Conservation (phyloP, 2,329 filamentous ascomycete species). For the Macrophomina pseudophaseolina region DNA sequence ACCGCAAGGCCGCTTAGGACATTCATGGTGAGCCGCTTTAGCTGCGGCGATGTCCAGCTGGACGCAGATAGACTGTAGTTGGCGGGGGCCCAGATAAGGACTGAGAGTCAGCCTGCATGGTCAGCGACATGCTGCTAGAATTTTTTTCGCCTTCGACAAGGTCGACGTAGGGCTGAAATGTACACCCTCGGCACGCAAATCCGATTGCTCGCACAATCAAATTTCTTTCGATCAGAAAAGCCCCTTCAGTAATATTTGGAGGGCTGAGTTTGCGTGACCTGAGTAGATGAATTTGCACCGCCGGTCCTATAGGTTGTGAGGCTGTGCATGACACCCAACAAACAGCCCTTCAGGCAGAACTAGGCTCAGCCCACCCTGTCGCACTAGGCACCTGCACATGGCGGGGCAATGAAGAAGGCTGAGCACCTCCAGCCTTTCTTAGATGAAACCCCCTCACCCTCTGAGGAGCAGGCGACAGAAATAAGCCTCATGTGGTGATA, state of each 20-base stretch:
- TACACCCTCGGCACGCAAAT: background rate
- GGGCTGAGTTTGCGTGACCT: background rate
- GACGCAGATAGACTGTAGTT: background rate
- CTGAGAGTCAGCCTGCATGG: background rate
- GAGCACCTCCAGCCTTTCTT: background rate
- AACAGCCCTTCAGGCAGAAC: background rate
- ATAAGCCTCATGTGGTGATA: background rate
- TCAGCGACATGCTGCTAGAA: too few species aligned
- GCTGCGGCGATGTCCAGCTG: background rate
- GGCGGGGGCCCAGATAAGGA: background rate
- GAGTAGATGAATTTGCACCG: too few species aligned
- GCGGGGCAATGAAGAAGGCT: background rate
- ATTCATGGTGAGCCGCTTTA: background rate
- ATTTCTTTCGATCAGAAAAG: background rate
- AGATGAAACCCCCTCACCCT: background rate
- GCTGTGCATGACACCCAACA: background rate
- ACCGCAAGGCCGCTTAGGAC: background rate
- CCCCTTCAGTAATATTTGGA: background rate
- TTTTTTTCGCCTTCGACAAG: background rate
- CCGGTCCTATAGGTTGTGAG: background rate
- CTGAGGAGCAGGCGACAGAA: background rate
- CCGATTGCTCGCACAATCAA: background rate
- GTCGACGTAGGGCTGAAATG: slow-evolving; percentile 6
- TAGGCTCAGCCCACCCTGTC: background rate
- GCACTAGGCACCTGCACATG: background rate